phyloP scores from a whole-genome alignment of 108 stramenopile species.

The Cyclotella choctawhatcheeana region DNA sequence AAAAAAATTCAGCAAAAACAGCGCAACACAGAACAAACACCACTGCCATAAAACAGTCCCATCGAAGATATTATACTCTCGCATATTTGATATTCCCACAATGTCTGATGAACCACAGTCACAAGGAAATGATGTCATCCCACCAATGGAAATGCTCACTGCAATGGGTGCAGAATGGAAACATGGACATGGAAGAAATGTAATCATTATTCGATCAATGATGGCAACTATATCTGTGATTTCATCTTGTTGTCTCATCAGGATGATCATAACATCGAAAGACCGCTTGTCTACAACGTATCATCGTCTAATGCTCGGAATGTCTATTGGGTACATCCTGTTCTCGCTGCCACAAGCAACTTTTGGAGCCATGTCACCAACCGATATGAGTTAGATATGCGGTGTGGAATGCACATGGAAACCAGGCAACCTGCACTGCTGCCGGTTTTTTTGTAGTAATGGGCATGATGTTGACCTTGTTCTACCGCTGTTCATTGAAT shows the following conservation, averaged over 20 bases:
- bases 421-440: background rate
- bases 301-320: background rate
- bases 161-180: too few species aligned
- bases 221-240: background rate
- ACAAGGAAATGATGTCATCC: too few species aligned
- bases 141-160: too few species aligned
- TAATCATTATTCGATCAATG: background rate
- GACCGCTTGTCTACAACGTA: background rate
- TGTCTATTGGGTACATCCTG: background rate
- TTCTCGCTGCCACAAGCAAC: background rate
- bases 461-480: background rate
- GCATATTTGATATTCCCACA: too few species aligned
- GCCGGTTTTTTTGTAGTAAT: background rate
- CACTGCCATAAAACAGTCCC: too few species aligned
- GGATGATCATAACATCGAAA: background rate
- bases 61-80: too few species aligned
- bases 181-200: too few species aligned
- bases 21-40: too few species aligned
- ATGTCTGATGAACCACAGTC: too few species aligned
- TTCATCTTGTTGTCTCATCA: too few species aligned
- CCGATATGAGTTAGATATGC: background rate
- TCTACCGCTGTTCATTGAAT: background rate
- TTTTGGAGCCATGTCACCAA: background rate
- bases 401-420: background rate
- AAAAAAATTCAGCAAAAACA: too few species aligned